Conservation (phyloP, 2,329 filamentous ascomycete genomes). For the Cercospora nicotianae region DNA sequence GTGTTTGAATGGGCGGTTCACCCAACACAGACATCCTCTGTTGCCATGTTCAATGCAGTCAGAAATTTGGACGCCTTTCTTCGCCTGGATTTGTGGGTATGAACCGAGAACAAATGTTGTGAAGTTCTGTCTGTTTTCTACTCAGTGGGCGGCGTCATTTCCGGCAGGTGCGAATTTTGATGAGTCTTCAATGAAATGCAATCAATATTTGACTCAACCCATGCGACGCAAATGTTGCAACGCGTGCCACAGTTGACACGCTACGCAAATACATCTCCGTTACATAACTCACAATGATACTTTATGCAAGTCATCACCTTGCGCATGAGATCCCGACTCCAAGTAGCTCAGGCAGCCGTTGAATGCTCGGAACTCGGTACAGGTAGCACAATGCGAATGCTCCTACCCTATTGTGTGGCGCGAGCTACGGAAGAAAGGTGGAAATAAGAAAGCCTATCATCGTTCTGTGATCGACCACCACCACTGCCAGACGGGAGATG, state of each 20-base stretch:
- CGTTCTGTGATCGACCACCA: background rate
- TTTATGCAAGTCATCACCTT: background rate
- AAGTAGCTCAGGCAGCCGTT: background rate
- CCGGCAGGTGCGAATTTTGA: background rate
- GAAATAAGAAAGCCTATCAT: background rate
- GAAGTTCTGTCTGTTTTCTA: background rate
- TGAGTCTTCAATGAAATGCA: background rate
- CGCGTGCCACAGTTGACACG: background rate
- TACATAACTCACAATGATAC: background rate
- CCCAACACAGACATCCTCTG: background rate
- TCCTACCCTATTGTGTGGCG: background rate
- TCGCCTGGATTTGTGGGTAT: background rate
- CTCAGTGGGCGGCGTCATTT: too few relatives aligned
- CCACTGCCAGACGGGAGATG: background rate
- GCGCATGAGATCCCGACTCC: background rate
- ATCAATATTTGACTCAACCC: background rate
- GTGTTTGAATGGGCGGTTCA: background rate
- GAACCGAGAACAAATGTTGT: background rate
- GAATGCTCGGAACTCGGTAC: background rate
- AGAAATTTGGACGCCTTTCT: background rate
- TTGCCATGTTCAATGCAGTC: background rate
- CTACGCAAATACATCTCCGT: background rate
- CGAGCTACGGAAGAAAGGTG: background rate
- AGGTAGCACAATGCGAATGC: background rate
- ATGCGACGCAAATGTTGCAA: too few relatives aligned